Conservation (phyloP, 768 basidiomycete genomes). For the Phylloporus sp. region DNA sequence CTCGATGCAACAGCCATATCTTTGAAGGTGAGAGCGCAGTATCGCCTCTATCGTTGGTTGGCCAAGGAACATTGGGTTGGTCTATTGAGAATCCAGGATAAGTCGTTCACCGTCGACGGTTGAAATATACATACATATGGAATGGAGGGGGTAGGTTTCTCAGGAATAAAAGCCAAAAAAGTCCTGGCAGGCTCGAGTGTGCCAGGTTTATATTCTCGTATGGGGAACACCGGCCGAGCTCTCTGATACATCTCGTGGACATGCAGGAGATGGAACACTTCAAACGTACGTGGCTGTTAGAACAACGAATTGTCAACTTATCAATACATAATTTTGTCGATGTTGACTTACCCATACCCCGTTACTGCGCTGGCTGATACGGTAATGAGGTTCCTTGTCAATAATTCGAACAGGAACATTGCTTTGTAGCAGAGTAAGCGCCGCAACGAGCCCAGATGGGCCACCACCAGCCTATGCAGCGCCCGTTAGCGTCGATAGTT, state of each 20-base stretch:
- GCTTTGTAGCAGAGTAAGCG: conserved; percentile 37
- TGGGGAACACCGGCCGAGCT: conserved; percentile 23
- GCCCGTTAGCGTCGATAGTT: background rate
- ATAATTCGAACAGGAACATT: conserved; percentile 50
- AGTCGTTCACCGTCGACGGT: background rate
- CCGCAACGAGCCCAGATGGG: conserved; percentile 30
- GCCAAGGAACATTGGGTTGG: conserved; percentile 14
- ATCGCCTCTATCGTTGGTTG: conserved; percentile 33
- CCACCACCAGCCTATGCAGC: conserved; percentile 25
- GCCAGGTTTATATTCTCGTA: conserved; percentile 33
- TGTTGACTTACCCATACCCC: conserved; percentile 35
- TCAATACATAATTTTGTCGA: background rate
- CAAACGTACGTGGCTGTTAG: conserved; percentile 34
- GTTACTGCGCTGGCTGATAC: conserved; percentile 37
- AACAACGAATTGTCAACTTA: background rate
- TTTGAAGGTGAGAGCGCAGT: conserved; percentile 16
- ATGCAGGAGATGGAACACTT: conserved; percentile 40
- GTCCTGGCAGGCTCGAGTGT: conserved; percentile 19
- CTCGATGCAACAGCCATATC: conserved; percentile 34
- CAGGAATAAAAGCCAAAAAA: background rate
- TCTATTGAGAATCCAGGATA: conserved; percentile 1
- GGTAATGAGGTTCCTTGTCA: conserved; percentile 39
- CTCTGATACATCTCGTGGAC: conserved; percentile 35
- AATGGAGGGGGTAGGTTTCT: conserved; percentile 22
- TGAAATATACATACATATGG: conserved; percentile 19